Base-by-base conservation (phyloP, 495 filamentous ascomycete species). In the Tuber aestivum region DNA sequence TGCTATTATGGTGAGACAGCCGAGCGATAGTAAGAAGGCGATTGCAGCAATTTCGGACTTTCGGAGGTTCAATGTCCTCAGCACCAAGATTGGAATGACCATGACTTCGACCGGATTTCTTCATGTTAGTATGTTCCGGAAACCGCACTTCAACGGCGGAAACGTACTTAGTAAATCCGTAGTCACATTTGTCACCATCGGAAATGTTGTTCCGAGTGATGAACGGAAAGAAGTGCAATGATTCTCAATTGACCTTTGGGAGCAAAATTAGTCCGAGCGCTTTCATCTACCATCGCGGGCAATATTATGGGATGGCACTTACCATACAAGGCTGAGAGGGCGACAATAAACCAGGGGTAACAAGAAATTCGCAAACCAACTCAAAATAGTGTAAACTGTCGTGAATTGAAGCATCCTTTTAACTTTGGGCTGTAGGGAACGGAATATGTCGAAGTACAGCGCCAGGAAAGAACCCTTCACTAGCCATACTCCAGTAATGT, bases 131-230 rank as follows among this genome's bases (percentile, higher is more conserved):
- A 20, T 27, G 27, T 37, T 56, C 14, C 2, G 45, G 35, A 32
- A 35, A 45, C 9, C 45, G 41, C 14, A 35, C 37, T n/a, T 21
- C 3, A 37, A 56, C 44, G 32, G 18, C 35, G 41, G 10, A 23
- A 2, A 9, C 73, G 23, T 78, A 78, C 77, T 78, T 70, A 78
- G 69, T 74, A 78, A n/a, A 73, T 78, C 77, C 20, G 77, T 78
- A 5, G 77, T 78, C 27, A 78, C 75, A n/a, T 78, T 78, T 35
- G 77, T 78, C 40, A 78, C 65, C 77, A 78, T 78, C 27, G 77
- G 75, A 35, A 78, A 78, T 70, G 41, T 74, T 40, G 77, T 78
- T 41, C 77, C 77, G 40, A 78, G 3, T 3, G 32, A 70, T 65
- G 75, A 78, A 41, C 75, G 42, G 44, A 78, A 78, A 8, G 75